phyloP scores from a whole-genome alignment of 2,329 filamentous ascomycete genomes.

The Botryotinia narcissicola region DNA sequence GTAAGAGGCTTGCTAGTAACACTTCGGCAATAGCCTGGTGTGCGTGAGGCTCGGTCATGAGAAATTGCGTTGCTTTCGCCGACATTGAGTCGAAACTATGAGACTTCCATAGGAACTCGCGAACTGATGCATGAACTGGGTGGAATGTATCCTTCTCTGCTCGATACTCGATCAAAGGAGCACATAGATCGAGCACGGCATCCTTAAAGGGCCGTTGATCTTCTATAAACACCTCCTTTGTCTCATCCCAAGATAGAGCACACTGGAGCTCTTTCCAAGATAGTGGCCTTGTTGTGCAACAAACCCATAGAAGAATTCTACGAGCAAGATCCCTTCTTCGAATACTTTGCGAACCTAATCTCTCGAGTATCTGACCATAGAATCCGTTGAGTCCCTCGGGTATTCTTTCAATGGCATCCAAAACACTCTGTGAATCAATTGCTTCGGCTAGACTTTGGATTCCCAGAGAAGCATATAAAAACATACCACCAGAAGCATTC shows the following conservation, averaged over 20 bases:
- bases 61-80: constrained; percentile 10
- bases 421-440: constrained; percentile 10
- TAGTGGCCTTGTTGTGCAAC: constrained; percentile 12
- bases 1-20: background rate
- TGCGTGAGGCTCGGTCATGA: constrained; percentile 14
- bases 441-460: constrained; percentile 14
- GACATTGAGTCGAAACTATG: constrained; percentile 16
- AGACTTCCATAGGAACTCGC: constrained; percentile 5
- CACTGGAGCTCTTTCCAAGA: constrained; percentile 15
- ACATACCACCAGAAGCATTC: constrained; percentile 12
- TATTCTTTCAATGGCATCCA: constrained; percentile 10
- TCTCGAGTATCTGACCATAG: constrained; percentile 15
- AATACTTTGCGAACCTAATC: constrained; percentile 11
- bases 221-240: background rate
- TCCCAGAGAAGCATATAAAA: constrained; percentile 12
- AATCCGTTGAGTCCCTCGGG: constrained; percentile 12
- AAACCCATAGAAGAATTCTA: constrained; percentile 13
- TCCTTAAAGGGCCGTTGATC: constrained; percentile 15
- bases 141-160: constrained; percentile 13
- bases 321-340: constrained; percentile 10
- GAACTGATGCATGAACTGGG: background rate
- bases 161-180: constrained; percentile 17
- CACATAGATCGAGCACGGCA: constrained; percentile 8
- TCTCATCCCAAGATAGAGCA: constrained; percentile 16
- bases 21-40: constrained; percentile 12